Evolutionary conservation across 2,329 filamentous ascomycete genomes (phyloP), one percentile per base, ranked within the genome.

Genomic region (Colletotrichum caudatum): DNA sequence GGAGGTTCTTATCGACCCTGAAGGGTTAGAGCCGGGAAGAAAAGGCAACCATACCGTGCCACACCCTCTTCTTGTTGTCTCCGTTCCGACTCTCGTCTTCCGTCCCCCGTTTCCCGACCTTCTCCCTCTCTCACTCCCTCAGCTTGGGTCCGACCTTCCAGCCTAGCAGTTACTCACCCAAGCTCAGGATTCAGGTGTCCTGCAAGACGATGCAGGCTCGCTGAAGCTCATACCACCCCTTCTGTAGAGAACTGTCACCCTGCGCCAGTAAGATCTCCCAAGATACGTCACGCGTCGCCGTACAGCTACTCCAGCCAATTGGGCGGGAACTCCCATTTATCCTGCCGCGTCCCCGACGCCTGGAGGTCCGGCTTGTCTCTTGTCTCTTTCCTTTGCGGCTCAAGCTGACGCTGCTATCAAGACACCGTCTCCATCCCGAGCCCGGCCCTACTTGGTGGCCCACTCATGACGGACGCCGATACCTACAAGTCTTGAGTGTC

Each of bases 41-140:
- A 63, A 59, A 58, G 53, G 64, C 69, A 54, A 44, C 37, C 48
- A 26, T 50, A 58, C 48, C 68, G 64, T 64, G 53, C 66, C 66
- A 72, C 69, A 68, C 69, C 69, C 65, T 65, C 61, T 64, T 62
- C 37, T 68, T 56, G 46, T 62, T n/a, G 48, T 71, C 54, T 69
- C 59, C 60, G 53, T 54, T 29, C 44, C 56, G 53, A 33, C 16
- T 56, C 61, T 56, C 48, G 53, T 58, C 66, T 53, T n/a, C 23
- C 48, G 33, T 59, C 44, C 51, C 54, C 44, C 61, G 61, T 66
- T 53, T 59, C 44, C 48, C 53, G 66, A 37, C 58, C 61, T 66
- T 56, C 56, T 50, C 44, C 64, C 44, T 56, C 37, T 41, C 50
- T 41, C 69, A 65, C 60, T 60, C n/a, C 41, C 29, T 61, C 53